Base-by-base conservation (phyloP, 495 filamentous ascomycete species). In the Cryomyces minteri region DNA sequence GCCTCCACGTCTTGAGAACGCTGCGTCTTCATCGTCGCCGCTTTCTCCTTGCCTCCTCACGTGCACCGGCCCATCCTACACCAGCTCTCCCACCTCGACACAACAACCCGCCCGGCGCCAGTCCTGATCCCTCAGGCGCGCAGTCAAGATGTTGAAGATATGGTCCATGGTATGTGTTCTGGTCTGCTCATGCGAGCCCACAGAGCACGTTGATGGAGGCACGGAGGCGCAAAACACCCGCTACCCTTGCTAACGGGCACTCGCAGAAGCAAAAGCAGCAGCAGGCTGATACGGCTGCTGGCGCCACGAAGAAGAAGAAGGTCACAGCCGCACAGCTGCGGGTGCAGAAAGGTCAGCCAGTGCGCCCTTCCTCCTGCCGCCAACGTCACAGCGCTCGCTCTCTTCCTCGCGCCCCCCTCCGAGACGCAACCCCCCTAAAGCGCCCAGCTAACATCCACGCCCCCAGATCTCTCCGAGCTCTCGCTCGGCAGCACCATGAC, bases 261-360 rank as follows among this genome's bases (percentile, higher is more conserved):
- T 11, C 37, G 41, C 53, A 94, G 84, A 92, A 94, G 69, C 84
- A 92, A 62, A 80, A 95, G 73, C 84, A 94, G 70, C 79, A 94
- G 64, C 79, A 84, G 67, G 84, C 85, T 61, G 87, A 87, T 62
- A 84, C 81, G 47, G 82, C 84, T 18, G 73, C 72, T 12, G 71
- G 64, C 45, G 54, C 55, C 73, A 37, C 76, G 44, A 90, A 86
- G 71, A 95, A 93, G 72, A 95, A 94, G 76, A 94, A 92, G 67
- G 87, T 96, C 48, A 98, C 90, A 31, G 84, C 90, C 38, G 90
- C 90, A 48, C 87, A 95, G 65, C 65, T 98, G 49, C 82, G 90
- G 41, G 87, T 94, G 46, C 92, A 96, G 65, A 90, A 92, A 80
- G 90, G 90, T 25, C 18, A 25, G 18, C 18, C 18, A 25, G 18